Evolutionary conservation across 306 rosid genomes (phyloP).

Genomic region (Cyamopsis tetragonoloba): DNA sequence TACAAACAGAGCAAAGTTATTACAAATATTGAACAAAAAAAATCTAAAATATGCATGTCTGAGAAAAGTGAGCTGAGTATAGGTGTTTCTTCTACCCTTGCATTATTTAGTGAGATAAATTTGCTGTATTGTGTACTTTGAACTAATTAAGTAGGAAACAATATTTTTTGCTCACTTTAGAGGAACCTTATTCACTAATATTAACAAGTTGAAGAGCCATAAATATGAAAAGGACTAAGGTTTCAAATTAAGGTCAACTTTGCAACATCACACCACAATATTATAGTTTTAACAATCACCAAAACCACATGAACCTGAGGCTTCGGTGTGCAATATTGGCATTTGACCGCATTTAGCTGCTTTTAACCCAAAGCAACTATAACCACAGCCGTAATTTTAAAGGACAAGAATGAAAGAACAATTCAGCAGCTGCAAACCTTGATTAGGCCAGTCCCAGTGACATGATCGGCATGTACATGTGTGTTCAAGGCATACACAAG

Average conservation of each 20-base stretch:
- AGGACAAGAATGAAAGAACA: neutral
- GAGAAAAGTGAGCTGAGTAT: neutral
- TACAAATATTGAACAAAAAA: neutral
- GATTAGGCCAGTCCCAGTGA: conserved; percentile 85
- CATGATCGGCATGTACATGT: conserved; percentile 99
- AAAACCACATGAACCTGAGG: no score
- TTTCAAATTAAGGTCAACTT: no score
- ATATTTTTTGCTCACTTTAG: neutral
- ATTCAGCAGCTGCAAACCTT: conserved; percentile 50
- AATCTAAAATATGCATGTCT: no score
- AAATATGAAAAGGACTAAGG: no score
- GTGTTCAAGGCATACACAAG: conserved; percentile 85
- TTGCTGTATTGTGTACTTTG: neutral
- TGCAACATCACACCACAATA: no score
- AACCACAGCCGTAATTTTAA: no score
- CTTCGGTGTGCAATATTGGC: no score
- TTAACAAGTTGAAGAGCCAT: neutral
- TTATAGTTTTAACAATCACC: no score
- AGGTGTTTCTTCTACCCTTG: neutral
- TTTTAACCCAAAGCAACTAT: no score
- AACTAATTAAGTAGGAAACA: neutral
- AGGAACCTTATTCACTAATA: neutral
- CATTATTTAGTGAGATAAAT: neutral
- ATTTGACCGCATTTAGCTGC: no score
- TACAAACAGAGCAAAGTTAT: neutral